These are phyloP conservation scores for Pugionium cornutum DNA, from an alignment of 345 rosid genomes.

Conservation along the genomic window DNA sequence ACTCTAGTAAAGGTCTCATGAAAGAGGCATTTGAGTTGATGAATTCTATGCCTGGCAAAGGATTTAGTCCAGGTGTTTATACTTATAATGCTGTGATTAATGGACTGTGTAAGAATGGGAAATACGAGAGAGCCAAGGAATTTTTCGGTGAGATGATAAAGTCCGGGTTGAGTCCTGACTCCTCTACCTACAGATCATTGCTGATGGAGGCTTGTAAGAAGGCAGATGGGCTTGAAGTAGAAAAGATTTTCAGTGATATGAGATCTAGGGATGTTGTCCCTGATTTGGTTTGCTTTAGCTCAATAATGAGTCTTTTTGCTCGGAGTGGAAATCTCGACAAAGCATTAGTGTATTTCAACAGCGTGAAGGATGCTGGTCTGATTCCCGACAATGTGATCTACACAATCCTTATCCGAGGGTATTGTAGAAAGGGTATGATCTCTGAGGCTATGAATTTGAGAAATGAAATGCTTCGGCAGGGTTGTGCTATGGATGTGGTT, in stretches of 20 bases:
- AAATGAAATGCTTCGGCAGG: conserved; percentile 68
- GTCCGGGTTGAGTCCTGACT: conserved; percentile 62
- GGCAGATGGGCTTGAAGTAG: conserved; percentile 51
- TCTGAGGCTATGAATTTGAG: conserved; percentile 62
- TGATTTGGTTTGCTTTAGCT: conserved; percentile 71
- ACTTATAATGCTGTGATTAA: conserved; percentile 66
- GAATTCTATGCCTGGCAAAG: conserved; percentile 56
- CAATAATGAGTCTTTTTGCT: conserved; percentile 53
- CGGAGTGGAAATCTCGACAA: conserved; percentile 52
- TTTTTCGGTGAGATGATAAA: conserved; percentile 58
- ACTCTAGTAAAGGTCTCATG: conserved; percentile 58
- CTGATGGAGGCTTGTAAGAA: conserved; percentile 67
- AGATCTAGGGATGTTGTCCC: conserved; percentile 46
- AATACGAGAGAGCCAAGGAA: conserved; percentile 56
- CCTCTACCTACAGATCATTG: conserved; percentile 65
- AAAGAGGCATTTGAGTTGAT: conserved; percentile 67
- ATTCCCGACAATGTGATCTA: conserved; percentile 69
- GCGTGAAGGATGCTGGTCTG: conserved; percentile 57
- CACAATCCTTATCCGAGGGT: conserved; percentile 74
- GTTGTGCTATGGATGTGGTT: conserved; percentile 74
- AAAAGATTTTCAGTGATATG: conserved; percentile 62
- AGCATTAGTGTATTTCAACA: conserved; percentile 54
- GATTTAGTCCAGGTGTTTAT: conserved; percentile 62
- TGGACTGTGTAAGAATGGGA: conserved; percentile 64
- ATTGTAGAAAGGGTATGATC: conserved; percentile 58